These are phyloP conservation scores for Acanthamoeba triangularis DNA, from an alignment of 208 protist species.

Conservation along the genomic window DNA sequence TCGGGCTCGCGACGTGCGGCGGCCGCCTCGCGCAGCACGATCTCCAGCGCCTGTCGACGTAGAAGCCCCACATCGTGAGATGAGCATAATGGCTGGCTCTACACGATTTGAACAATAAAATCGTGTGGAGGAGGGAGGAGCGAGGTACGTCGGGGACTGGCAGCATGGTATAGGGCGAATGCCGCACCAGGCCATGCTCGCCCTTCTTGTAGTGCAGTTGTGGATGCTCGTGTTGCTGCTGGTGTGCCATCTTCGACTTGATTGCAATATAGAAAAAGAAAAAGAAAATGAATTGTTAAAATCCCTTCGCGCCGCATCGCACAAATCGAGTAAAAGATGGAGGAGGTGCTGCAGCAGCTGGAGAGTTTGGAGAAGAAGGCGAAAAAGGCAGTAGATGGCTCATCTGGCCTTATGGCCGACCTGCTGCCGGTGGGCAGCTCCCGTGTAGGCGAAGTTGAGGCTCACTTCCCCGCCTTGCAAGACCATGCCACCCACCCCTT, in stretches of 20 bases:
- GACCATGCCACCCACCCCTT: neutral
- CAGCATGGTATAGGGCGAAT: slow-evolving; percentile 71
- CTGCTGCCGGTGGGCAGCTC: neutral
- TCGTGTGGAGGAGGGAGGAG: neutral
- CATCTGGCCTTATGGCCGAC: neutral
- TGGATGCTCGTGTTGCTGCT: neutral
- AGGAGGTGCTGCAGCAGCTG: slow-evolving; percentile 2
- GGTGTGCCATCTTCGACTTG: neutral
- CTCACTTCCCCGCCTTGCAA: neutral
- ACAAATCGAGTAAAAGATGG: slow-evolving; percentile 1
- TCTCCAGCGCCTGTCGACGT: neutral
- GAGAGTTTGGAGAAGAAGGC: neutral
- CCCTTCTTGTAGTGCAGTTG: neutral
- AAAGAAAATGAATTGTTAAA: neutral
- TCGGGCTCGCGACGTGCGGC: neutral
- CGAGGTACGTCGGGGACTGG: neutral
- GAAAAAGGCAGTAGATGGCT: neutral
- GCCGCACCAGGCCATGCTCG: neutral
- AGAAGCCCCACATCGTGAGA: neutral
- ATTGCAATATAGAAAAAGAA: neutral
- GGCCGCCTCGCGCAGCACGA: slow-evolving; percentile 12
- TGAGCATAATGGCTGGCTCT: neutral
- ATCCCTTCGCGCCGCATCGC: neutral
- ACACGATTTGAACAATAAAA: neutral
- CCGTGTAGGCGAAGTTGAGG: neutral